These are phyloP conservation scores for Termitomyces sp. DNA, from an alignment of 768 basidiomycete genomes.

Conservation along the genomic window DNA sequence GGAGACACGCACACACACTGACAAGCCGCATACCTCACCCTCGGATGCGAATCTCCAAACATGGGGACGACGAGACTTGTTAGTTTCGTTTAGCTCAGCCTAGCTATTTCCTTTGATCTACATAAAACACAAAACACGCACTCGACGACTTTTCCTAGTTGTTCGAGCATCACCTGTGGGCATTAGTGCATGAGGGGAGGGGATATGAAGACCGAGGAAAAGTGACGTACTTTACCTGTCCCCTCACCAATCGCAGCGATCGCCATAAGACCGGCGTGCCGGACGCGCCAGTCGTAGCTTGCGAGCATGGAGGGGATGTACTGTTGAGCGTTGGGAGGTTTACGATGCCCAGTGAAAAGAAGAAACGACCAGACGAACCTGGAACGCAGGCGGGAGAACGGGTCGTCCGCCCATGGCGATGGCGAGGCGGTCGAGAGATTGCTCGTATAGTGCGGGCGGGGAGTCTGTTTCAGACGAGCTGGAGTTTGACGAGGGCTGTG, in stretches of 20 bases:
- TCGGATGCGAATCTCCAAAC: constrained; percentile 75
- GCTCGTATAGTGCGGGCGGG: constrained; percentile 75
- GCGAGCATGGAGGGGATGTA: constrained; percentile 79
- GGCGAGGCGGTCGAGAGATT: constrained; percentile 75
- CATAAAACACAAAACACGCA: constrained; percentile 21
- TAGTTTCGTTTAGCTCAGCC: constrained; percentile 16
- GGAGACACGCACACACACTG: constrained; percentile 70
- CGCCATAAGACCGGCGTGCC: constrained; percentile 85
- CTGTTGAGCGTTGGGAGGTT: constrained; percentile 13
- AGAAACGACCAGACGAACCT: constrained; percentile 20
- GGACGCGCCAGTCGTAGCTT: constrained; percentile 76
- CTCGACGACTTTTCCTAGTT: constrained; percentile 79
- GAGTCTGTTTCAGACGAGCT: constrained; percentile 54
- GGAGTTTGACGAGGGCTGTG: constrained; percentile 56
- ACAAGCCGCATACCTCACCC: constrained; percentile 73
- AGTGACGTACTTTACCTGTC: constrained; percentile 47
- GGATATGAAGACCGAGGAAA: too few relatives aligned
- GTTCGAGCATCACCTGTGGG: constrained; percentile 56
- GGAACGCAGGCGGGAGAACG: constrained; percentile 76
- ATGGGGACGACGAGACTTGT: constrained; percentile 62
- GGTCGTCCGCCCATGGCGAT: constrained; percentile 73
- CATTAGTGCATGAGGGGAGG: too few relatives aligned
- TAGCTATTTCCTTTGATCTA: not conserved
- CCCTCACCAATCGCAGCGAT: constrained; percentile 85
- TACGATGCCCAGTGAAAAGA: not conserved